Percentiles rank a stretch among this genome's conserved stretches.
phyloP scores from a whole-genome alignment of 2,329 filamentous ascomycete genomes.

The Chaetoscypha palmicola region DNA sequence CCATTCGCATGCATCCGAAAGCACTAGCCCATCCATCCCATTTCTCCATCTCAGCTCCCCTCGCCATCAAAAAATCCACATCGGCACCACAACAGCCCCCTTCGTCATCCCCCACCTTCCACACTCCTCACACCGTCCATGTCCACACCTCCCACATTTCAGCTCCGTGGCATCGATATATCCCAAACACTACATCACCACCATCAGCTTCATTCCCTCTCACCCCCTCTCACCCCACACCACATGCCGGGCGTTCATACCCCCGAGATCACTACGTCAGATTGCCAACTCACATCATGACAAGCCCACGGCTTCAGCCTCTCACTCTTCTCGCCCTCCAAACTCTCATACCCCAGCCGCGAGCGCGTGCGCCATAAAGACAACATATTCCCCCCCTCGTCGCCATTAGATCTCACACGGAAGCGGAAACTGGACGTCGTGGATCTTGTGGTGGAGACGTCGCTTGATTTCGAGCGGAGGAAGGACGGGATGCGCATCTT shows the following conservation, averaged over 20 bases:
- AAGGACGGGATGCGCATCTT: not conserved
- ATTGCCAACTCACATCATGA: not conserved
- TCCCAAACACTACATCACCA: not conserved
- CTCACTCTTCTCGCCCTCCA: not conserved
- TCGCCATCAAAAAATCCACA: not conserved
- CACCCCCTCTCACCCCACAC: not conserved
- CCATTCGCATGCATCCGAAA: not conserved
- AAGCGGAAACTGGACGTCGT: no score
- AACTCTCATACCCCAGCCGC: not conserved
- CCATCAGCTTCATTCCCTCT: not conserved
- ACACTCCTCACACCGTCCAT: not conserved
- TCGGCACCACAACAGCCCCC: not conserved
- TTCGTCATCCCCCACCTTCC: not conserved
- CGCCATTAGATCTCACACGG: not conserved
- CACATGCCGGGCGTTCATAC: not conserved
- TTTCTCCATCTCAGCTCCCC: not conserved
- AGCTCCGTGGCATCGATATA: not conserved
- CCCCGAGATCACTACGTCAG: not conserved
- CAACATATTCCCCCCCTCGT: not conserved
- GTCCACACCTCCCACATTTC: not conserved
- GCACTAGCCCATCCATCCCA: not conserved
- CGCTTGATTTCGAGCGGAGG: not conserved
- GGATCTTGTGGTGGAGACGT: no score
- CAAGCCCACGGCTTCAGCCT: not conserved
- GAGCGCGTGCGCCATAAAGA: no score